Conservation (phyloP, 2,329 filamentous ascomycete genomes). For the Trichoderma cornu-damae region DNA sequence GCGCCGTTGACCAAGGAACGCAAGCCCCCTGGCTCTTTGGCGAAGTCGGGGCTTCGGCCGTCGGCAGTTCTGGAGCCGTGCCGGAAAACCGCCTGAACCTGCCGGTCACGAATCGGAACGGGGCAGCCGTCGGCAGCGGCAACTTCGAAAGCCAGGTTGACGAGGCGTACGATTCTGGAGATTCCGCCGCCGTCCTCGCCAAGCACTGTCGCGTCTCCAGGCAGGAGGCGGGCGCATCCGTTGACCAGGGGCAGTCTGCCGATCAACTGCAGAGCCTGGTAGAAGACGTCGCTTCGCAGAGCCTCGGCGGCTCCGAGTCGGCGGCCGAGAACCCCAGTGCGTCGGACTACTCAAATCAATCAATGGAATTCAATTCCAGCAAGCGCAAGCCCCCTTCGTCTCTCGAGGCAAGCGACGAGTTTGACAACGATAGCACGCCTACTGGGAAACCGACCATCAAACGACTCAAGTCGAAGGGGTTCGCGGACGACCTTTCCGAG, state of each 20-base stretch:
- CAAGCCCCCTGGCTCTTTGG: slow-evolving; percentile 48
- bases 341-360: slow-evolving; percentile 26
- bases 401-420: slow-evolving; percentile 49
- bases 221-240: slow-evolving; percentile 31
- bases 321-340: slow-evolving; percentile 18
- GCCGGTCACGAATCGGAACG: slow-evolving; percentile 35
- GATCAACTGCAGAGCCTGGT: slow-evolving; percentile 49
- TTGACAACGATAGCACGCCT: slow-evolving; percentile 38
- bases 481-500: slow-evolving; percentile 34
- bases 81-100: slow-evolving; percentile 46
- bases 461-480: slow-evolving; percentile 48
- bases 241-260: slow-evolving; percentile 41
- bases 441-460: slow-evolving; percentile 49
- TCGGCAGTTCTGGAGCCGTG: slow-evolving; percentile 50
- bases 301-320: slow-evolving; percentile 46
- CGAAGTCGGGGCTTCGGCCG: slow-evolving; percentile 49
- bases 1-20: slow-evolving; percentile 55
- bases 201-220: slow-evolving; percentile 24
- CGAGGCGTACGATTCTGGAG: slow-evolving; percentile 42
- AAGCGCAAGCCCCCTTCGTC: slow-evolving; percentile 48
- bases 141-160: slow-evolving; percentile 42
- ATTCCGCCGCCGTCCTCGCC: slow-evolving; percentile 30
- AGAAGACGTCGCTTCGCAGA: slow-evolving; percentile 51
- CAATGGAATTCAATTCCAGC: slow-evolving; percentile 43
- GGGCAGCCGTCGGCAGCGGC: slow-evolving; percentile 29